Evolutionary conservation across 371 early-diverging fungal species (phyloP), one percentile per base, ranked within the genome.

Genomic region (Zancudomyces culisetae): DNA sequence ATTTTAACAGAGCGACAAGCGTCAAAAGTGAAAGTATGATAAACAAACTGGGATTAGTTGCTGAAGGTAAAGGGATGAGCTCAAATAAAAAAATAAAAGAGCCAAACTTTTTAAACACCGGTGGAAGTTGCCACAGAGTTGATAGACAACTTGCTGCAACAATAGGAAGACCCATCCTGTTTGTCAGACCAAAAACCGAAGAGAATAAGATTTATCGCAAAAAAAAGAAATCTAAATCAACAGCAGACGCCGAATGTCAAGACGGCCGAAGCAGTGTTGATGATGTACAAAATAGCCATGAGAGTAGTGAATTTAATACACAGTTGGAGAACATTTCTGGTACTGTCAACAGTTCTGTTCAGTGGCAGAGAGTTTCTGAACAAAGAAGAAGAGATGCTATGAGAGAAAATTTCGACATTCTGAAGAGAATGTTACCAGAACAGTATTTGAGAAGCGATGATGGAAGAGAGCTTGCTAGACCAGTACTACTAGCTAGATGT

Each of bases 361-460:
- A 66, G 40, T 66, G 66, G 66, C 66, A 66, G 52, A 57, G 66
- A 0, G 55, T 66, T 24, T 66, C 68, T 3, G 68, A 68, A 52
- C 68, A 68, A 42, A 57, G 68, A 23, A 57, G 68, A 0, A 46
- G 68, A 1, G 68, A 68, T 40, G 68, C 68, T n/a, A 68, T 68
- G 68, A 62, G 68, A 12, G 68, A 68, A 49, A 68, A 64, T 52
- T 68, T 68, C 49, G 68, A 68, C 20, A 47, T 68, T 30, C 66
- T 68, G 50, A 68, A 68, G 30, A 54, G 64, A 52, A 67, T 68
- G 64, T 54, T 68, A n/a, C 68, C 68, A n/a, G 62, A 57, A 24
- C 48, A 27, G 27, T 64, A 68, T 53, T 55, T 66, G 60, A 53
- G 51, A n/a, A 63, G 69, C 48, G 68, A 68, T 27, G 68, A 68